Evolutionary conservation across 257 asterid species (phyloP).

Genomic region (Solanum paucissectum): DNA sequence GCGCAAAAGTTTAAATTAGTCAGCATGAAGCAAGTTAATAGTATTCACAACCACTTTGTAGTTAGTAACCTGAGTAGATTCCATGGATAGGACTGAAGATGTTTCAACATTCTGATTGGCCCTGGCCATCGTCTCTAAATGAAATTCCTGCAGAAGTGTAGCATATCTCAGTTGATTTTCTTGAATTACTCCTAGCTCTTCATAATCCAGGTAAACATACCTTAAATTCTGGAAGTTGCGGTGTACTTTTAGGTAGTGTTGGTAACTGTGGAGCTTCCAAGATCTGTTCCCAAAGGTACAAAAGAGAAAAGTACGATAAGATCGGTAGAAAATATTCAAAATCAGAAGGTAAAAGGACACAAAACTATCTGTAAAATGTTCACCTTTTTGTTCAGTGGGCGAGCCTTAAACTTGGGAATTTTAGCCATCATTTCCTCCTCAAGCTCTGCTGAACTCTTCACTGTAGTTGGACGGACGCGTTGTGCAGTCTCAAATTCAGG

Average conservation of each 20-base stretch:
- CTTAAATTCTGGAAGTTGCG: constrained; percentile 81
- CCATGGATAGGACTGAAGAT: constrained; percentile 50
- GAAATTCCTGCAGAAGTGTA: constrained; percentile 62
- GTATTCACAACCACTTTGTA: background rate
- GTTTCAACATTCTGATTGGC: constrained; percentile 66
- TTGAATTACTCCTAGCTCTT: background rate
- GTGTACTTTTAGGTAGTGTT: constrained; percentile 56
- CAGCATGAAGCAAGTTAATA: background rate
- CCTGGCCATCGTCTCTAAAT: constrained; percentile 81
- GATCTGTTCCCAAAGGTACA: constrained; percentile 27
- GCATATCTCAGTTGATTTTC: background rate
- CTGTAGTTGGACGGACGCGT: constrained; percentile 53
- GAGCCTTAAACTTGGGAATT: constrained; percentile 86
- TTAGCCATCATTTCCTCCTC: constrained; percentile 96
- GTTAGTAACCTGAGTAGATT: constrained; percentile 37
- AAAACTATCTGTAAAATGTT: background rate
- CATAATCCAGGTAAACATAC: constrained; percentile 15
- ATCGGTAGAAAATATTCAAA: background rate
- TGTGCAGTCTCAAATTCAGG: constrained; percentile 93
- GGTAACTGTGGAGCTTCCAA: constrained; percentile 59
- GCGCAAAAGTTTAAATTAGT: background rate
- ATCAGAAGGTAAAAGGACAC: background rate
- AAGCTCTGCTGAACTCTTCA: constrained; percentile 79
- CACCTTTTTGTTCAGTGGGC: constrained; percentile 83
- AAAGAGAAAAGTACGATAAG: background rate